Evolutionary conservation across 495 filamentous ascomycete species (phyloP).

Genomic region (Trypethelium eluteriae): DNA sequence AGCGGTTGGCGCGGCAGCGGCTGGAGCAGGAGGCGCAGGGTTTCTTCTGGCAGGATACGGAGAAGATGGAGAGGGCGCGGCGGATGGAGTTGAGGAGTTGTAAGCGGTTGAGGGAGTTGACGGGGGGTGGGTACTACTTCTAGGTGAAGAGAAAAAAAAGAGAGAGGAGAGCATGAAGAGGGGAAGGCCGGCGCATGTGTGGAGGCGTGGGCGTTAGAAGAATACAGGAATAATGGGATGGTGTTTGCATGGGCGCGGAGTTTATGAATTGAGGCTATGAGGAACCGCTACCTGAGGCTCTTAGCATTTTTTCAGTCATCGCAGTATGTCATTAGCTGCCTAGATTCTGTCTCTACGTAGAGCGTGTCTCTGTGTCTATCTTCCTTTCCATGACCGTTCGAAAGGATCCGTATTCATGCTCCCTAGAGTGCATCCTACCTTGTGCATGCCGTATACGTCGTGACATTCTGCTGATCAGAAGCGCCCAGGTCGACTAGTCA

Average conservation of each 20-base stretch:
- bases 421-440: not conserved
- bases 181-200: not conserved
- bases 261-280: not conserved
- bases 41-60: constrained; percentile 75
- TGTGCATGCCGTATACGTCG: not conserved
- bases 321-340: too few species aligned
- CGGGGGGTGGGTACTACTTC: constrained; percentile 14
- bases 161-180: not conserved
- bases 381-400: too few species aligned
- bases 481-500: not conserved
- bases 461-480: not conserved
- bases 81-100: constrained; percentile 55
- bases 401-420: too few species aligned
- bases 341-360: not conserved
- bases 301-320: too few species aligned
- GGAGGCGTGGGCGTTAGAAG: not conserved
- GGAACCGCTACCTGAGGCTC: too few species aligned
- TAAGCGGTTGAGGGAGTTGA: constrained; percentile 43
- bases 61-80: constrained; percentile 62
- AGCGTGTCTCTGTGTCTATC: not conserved
- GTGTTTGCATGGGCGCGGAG: not conserved
- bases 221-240: not conserved
- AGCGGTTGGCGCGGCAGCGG: constrained; percentile 53
- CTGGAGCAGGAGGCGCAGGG: constrained; percentile 75
- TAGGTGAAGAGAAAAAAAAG: not conserved